phyloP scores from a whole-genome alignment of 176 grass and related monocot genomes.

The Triticum monococcum region DNA sequence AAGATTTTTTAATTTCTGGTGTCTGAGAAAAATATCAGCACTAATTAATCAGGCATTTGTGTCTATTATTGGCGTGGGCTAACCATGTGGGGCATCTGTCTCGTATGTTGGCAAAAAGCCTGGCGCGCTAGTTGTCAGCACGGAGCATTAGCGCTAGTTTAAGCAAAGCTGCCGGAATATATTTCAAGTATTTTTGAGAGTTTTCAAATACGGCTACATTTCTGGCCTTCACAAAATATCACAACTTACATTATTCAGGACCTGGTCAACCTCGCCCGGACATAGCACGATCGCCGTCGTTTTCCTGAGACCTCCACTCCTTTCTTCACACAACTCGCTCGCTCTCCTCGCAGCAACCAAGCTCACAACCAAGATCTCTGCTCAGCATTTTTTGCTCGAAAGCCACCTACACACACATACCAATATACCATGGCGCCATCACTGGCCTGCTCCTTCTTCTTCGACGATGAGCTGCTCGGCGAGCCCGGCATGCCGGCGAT shows the following conservation, averaged over 20 bases:
- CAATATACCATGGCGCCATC: conserved; percentile 12
- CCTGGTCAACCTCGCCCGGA: not conserved
- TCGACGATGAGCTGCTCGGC: conserved; percentile 30
- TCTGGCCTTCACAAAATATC: not conserved
- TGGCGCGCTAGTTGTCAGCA: too few species aligned
- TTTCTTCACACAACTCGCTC: not conserved
- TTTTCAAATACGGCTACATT: too few species aligned
- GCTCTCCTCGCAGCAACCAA: too few species aligned
- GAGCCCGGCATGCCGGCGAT: conserved; percentile 15
- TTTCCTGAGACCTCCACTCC: not conserved
- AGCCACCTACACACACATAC: not conserved
- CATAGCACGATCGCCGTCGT: not conserved
- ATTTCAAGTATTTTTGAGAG: not conserved
- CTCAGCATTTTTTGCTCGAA: not conserved
- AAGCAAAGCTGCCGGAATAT: not conserved
- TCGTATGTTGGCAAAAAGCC: too few species aligned
- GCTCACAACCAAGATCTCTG: not conserved
- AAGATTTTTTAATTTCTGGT: too few species aligned
- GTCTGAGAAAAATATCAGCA: too few species aligned
- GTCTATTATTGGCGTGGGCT: not conserved
- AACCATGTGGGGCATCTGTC: not conserved
- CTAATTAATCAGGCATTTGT: not conserved
- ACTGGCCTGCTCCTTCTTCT: conserved; percentile 38
- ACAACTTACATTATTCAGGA: not conserved
- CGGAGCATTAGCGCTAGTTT: not conserved